A percentile compares a stretch with the other conserved stretches of the same genome.
Conservation (phyloP, 345 rosid genomes). For the Camelina sativa region DNA sequence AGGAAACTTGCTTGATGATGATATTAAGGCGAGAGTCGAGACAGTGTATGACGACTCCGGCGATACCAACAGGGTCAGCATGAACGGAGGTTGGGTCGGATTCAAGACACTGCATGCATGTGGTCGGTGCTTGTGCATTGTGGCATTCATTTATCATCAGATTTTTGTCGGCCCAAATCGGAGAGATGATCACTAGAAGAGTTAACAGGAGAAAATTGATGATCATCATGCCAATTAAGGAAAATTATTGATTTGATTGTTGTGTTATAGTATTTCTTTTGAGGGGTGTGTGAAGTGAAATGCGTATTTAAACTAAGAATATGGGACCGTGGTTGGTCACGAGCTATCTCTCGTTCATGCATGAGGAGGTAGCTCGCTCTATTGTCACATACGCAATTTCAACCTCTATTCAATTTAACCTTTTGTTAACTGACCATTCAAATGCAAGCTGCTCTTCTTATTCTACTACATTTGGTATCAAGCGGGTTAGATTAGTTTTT, state of each 20-base stretch:
- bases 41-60: slow-evolving; percentile 20
- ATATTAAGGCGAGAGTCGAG: slow-evolving; percentile 27
- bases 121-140: slow-evolving; percentile 22
- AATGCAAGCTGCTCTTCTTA: neutral
- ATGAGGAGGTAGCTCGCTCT: neutral
- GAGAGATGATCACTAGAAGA: slow-evolving; percentile 13
- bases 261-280: neutral
- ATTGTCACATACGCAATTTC: neutral
- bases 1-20: slow-evolving; percentile 30
- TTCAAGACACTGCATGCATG: slow-evolving; percentile 40
- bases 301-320: slow-evolving; percentile 15
- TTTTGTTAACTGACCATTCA: slow-evolving; percentile 9
- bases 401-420: slow-evolving; percentile 1
- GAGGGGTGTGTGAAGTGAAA: neutral
- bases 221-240: slow-evolving; percentile 1
- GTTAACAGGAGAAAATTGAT: slow-evolving; percentile 18
- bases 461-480: neutral
- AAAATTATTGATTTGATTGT: too few relatives aligned
- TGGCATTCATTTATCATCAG: slow-evolving; percentile 32
- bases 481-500: neutral
- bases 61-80: slow-evolving; percentile 25
- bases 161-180: neutral
- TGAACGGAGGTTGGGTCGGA: slow-evolving; percentile 13
- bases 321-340: neutral
- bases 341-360: slow-evolving; percentile 7